These are phyloP conservation scores for Globisporangium heterothallicum DNA, from an alignment of 352 stramenopile species.

Conservation along the genomic window DNA sequence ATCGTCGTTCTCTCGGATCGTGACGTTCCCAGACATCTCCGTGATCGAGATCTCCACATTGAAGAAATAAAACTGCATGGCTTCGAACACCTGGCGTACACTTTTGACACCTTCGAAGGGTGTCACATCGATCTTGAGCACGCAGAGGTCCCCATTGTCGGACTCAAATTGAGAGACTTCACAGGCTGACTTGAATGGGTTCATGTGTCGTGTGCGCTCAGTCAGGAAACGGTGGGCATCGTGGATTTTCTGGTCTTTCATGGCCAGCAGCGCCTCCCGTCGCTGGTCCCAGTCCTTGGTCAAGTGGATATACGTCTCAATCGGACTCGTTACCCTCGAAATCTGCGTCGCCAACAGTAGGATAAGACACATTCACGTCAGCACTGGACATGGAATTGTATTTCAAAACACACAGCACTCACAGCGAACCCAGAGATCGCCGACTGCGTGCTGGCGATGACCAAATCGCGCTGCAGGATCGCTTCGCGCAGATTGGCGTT, in stretches of 20 bases:
- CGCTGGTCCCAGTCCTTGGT: constrained; percentile 16
- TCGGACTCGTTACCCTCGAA: constrained; percentile 25
- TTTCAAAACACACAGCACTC: neutral
- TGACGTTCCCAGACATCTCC: constrained; percentile 29
- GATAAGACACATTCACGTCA: too few relatives aligned
- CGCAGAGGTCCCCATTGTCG: constrained; percentile 25
- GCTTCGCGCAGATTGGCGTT: neutral
- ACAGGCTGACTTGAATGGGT: constrained; percentile 17
- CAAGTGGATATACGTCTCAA: constrained; percentile 32
- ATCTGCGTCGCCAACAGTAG: constrained; percentile 12
- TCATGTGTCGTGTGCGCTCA: constrained; percentile 21
- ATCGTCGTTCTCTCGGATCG: constrained; percentile 26
- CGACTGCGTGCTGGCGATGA: neutral
- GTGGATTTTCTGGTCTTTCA: constrained; percentile 19
- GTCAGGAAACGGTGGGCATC: constrained; percentile 20
- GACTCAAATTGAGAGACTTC: constrained; percentile 34
- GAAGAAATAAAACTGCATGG: constrained; percentile 21
- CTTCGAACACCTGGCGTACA: constrained; percentile 31
- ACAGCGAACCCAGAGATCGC: neutral
- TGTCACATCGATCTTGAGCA: constrained; percentile 22
- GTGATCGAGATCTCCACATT: constrained; percentile 36
- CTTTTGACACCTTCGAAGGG: constrained; percentile 21
- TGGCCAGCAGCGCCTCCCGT: constrained; percentile 17
- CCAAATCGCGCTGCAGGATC: neutral
- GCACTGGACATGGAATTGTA: neutral